These are phyloP conservation scores for Takakia lepidozioides DNA, from an alignment of 225 moss, liverwort and hornwort species.

Conservation along the genomic window DNA sequence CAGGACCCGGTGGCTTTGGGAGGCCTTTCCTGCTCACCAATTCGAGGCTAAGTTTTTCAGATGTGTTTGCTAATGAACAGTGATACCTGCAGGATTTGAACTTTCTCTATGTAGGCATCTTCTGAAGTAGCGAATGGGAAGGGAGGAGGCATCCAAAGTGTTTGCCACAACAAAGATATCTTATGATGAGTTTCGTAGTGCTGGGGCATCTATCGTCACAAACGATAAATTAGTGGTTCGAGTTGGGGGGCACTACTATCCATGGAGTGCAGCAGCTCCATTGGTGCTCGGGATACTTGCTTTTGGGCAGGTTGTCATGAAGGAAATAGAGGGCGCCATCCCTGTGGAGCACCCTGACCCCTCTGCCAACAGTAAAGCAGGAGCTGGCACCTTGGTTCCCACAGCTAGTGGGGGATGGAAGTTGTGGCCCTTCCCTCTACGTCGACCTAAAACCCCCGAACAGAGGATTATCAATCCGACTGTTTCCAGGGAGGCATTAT, in stretches of 20 bases:
- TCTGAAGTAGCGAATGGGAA: conserved; percentile 37
- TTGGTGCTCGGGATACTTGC: conserved; percentile 83
- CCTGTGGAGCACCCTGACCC: conserved; percentile 34
- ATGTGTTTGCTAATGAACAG: no score
- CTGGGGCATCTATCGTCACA: conserved; percentile 23
- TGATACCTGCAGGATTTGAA: conserved; percentile 38
- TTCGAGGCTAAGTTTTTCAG: no score
- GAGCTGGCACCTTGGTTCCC: conserved; percentile 12
- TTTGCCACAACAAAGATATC: conserved; percentile 30
- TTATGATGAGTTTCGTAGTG: conserved; percentile 24
- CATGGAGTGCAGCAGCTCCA: conserved; percentile 56
- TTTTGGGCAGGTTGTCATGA: conserved; percentile 41
- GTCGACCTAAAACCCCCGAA: conserved; percentile 31
- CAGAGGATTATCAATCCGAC: conserved; percentile 7
- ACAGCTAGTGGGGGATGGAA: conserved; percentile 43
- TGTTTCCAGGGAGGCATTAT: conserved; percentile 22
- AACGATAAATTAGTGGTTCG: conserved; percentile 39
- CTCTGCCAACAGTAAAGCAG: conserved; percentile 14
- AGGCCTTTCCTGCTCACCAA: no score
- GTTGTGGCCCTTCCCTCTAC: conserved; percentile 29
- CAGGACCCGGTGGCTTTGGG: no score
- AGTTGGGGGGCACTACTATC: conserved; percentile 55
- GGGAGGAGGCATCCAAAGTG: conserved; percentile 25
- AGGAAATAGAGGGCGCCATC: conserved; percentile 47
- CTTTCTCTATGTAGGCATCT: conserved; percentile 45